Base-by-base conservation (phyloP, 1,284 basidiomycete species). In the Boletellus dicymbophilus region DNA sequence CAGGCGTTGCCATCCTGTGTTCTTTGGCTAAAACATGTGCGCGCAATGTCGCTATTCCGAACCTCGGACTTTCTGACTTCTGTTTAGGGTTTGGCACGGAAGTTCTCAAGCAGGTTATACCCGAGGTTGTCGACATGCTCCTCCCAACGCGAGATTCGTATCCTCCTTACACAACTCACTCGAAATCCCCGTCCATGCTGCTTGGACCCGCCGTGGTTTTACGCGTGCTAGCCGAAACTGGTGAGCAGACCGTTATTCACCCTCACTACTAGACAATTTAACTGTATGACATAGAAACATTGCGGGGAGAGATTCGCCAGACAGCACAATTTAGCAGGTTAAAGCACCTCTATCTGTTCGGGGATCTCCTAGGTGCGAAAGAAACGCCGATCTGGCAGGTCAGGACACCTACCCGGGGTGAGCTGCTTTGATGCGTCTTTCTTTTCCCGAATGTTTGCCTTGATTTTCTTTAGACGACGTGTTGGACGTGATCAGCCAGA, bases 11-110 rank as follows among this genome's bases (percentile, higher is more conserved):
- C 16, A 56, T 55, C 18, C 27, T 55, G 27, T 55, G 49, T 9
- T 52, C 54, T 23, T 40, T 55, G 38, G 54, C 54, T 10, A 40
- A 56, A 27, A 52, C 54, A 23, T 52, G 54, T 55, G 21, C n/a
- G 54, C 43, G 6, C n/a, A 22, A 13, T 18, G 20, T n/a, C 16
- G 6, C 1, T 4, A 11, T 23, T 42, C 40, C 23, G 12, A 23
- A 1, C 13, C 12, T 16, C 5, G 21, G 33, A 39, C 12, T 10
- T 3, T 9, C 13, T 37, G 20, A 40, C 12, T 27, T 28, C 8
- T 7, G 6, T 22, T 6, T 27, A 55, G 54, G 48, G 53, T 52
- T 52, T 3, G 54, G 54, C n/a, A 37, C 39, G 3, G 54, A 56
- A 16, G 49, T 46, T 18, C 39, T 56, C 9, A 48, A 39, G 31